Conservation (phyloP, 164 flowering plant genomes). For the Echeveria elegans region DNA sequence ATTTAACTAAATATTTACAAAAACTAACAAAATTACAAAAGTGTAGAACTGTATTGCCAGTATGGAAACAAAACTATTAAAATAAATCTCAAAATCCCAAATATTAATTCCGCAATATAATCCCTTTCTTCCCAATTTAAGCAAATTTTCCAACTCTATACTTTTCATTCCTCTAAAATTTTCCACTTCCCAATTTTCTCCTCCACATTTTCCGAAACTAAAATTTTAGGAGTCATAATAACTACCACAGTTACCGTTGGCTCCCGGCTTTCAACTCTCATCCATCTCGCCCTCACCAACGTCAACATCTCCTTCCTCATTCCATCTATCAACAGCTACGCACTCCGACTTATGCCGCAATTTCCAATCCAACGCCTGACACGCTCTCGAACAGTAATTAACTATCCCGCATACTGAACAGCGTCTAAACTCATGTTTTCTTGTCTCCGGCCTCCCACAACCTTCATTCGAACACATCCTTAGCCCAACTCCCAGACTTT, state of each 20-base stretch:
- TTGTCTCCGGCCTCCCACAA: constrained; percentile 43
- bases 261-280: neutral
- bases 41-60: too few species aligned
- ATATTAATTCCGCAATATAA: too few species aligned
- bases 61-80: too few species aligned
- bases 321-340: constrained; percentile 16
- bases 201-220: neutral
- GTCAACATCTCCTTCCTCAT: constrained; percentile 6
- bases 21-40: too few species aligned
- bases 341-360: constrained; percentile 35
- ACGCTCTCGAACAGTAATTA: constrained; percentile 41
- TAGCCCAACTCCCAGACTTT: constrained; percentile 14
- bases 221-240: neutral
- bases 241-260: neutral
- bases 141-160: neutral
- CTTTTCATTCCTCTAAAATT: neutral
- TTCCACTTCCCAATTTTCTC: neutral
- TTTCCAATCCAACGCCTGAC: constrained; percentile 51
- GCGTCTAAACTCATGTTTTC: constrained; percentile 39
- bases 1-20: too few species aligned
- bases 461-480: constrained; percentile 33
- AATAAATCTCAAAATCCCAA: neutral
- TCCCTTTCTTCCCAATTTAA: neutral
- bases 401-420: constrained; percentile 37
- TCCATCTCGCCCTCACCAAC: constrained; percentile 5